A percentile compares a stretch with the other conserved stretches of the same genome.
Conservation (phyloP, 306 rosid species). For the Argentina anserina region DNA sequence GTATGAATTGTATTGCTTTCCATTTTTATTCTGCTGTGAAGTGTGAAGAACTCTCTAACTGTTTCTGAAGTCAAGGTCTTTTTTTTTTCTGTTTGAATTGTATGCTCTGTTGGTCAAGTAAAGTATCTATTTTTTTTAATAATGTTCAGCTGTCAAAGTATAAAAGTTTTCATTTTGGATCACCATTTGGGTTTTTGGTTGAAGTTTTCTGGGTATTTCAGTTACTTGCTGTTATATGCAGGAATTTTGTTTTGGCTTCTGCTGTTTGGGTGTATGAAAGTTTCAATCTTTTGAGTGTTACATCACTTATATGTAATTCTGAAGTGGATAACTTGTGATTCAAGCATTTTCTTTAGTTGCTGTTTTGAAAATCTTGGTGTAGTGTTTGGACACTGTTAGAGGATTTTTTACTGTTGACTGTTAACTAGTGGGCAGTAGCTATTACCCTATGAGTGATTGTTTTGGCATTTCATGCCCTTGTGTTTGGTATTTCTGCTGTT, state of each 20-base stretch:
- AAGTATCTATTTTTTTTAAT: neutral
- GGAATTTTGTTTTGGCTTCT: neutral
- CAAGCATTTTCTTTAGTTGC: neutral
- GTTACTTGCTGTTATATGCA: neutral
- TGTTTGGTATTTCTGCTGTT: neutral
- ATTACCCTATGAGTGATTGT: neutral
- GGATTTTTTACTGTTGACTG: neutral
- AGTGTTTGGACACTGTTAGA: neutral
- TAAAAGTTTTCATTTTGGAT: constrained; percentile 2
- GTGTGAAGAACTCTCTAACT: neutral
- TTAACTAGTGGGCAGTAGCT: neutral
- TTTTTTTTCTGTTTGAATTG: no score
- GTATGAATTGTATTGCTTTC: neutral
- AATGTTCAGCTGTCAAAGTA: neutral
- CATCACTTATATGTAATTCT: neutral
- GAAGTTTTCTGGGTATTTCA: neutral
- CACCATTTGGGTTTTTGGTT: neutral
- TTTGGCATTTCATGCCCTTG: neutral
- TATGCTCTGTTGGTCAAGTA: neutral
- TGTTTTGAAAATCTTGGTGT: neutral
- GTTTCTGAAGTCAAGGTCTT: constrained; percentile 1
- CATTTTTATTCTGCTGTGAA: neutral
- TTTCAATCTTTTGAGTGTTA: neutral
- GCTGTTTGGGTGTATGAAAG: neutral
- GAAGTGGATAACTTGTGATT: neutral